Evolutionary conservation across 306 rosid species (phyloP), one percentile per base, ranked within the genome.

Genomic region (Argentina anserina): DNA sequence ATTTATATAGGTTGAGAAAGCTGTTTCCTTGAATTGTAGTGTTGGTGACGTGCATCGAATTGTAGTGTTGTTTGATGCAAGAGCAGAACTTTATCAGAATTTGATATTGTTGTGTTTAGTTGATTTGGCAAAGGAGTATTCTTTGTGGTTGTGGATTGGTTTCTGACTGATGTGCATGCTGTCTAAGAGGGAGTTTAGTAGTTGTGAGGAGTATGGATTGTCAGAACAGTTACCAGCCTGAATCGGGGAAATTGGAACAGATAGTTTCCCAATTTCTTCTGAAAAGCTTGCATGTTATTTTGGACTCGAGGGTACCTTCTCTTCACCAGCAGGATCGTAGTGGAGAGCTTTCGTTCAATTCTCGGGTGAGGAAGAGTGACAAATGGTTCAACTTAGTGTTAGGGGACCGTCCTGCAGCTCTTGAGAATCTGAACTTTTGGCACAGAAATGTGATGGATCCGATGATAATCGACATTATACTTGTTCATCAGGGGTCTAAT

Each of bases 381-480:
- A 91, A 80, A 78, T 91, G 97, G 97, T 91, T 91, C 83, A 91
- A 91, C 80, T 73, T 91, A 67, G 85, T 81, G 59, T 81, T 89
- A 67, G 97, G 96, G 36, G 96, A 87, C 74, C 87, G 91, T 49
- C 96, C 96, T 36, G 79, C 91, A 40, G 91, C 88, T 62, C 75
- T 87, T 50, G 92, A 91, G 60, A 91, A 84, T 65, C 81, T 89
- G 84, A 80, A 83, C 70, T 91, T 87, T 74, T 87, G 90, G 96
- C 97, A 86, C 75, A 81, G 88, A 67, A 89, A 80, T 83, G 80
- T 87, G 75, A 87, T 89, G 97, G 97, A 91, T 75, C 97, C 87
- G 7, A 89, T 91, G 97, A 76, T 86, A 59, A 83, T 91, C 31
- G 96, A 91, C 84, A 80, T 91, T 52, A 87, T 91, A 78, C 85